Evolutionary conservation across 2,329 filamentous ascomycete genomes (phyloP).

Genomic region (Aspergillus floridensis): DNA sequence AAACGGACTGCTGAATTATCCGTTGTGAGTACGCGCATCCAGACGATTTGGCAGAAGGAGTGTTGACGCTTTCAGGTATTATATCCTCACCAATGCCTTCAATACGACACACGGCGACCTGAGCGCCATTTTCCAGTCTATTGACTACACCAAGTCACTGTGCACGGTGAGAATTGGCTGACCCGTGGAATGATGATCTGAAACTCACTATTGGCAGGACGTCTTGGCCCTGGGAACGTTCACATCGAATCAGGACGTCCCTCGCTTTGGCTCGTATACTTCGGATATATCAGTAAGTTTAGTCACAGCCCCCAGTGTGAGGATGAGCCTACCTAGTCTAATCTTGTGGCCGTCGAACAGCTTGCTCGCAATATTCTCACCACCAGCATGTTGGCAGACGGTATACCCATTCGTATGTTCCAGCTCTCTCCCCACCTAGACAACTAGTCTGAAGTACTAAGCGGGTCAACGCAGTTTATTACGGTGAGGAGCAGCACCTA

Average conservation of each 20-base stretch:
- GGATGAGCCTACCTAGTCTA: neutral
- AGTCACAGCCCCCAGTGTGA: neutral
- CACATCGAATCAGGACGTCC: constrained; percentile 60
- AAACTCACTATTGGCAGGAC: neutral
- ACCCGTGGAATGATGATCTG: neutral
- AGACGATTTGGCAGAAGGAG: constrained; percentile 16
- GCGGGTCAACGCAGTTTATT: constrained; percentile 48
- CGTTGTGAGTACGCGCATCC: neutral
- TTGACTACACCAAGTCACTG: neutral
- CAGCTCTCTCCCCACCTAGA: neutral
- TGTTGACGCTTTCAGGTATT: constrained; percentile 26
- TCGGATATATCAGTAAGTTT: constrained; percentile 1
- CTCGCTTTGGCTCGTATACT: constrained; percentile 48
- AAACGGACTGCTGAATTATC: constrained; percentile 48
- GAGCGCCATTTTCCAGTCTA: constrained; percentile 25
- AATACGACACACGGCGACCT: constrained; percentile 29
- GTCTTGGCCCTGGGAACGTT: constrained; percentile 49
- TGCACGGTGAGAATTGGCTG: neutral
- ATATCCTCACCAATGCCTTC: constrained; percentile 33
- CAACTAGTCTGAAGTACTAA: neutral
- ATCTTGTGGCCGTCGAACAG: neutral
- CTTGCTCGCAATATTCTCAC: constrained; percentile 59
- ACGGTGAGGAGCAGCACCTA: constrained; percentile 64
- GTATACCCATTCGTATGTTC: constrained; percentile 54
- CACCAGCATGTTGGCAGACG: constrained; percentile 57